Base-by-base conservation (phyloP, 371 early-diverging fungal species). In the Fennellomyces sp. region DNA sequence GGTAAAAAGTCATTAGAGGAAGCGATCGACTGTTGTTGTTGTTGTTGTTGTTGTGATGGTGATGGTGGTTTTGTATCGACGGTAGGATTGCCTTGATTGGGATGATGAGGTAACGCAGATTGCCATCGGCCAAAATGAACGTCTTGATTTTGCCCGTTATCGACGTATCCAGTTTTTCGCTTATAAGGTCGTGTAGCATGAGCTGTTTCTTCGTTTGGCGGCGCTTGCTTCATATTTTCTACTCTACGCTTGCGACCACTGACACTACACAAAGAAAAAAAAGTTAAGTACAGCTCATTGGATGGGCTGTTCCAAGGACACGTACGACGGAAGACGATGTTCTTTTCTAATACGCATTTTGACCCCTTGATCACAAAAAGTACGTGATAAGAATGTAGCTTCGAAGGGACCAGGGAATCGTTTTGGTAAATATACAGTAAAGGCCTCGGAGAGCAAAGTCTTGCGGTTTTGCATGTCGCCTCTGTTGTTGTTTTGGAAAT, bases 331-430 rank as follows among this genome's bases (percentile, higher is more conserved):
- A 25, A 72, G 29, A 21, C 72, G 56, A 59, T 71, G 69, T 29
- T 73, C 72, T 63, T 77, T 80, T 4, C 77, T 63, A 10, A 80
- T 75, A 17, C 80, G 58, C 65, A 80, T 76, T 29, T 76, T 73
- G 2, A 77, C 74, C 23, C 81, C 78, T 70, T 80, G 81, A 39
- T 80, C 78, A 19, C 73, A 75, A 58, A 80, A 77, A 25, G 75
- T 73, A 6, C 76, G 64, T 25, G 81, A 76, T 39, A 80, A 57
- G 51, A 80, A 80, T 5, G 81, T 80, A 17, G 75, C 69, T 59
- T 80, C 78, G 60, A 88, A 84, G 85, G 96, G 92, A 7, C 98
- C 98, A 1, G 97, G 96, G 61, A 94, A 97, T 53, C 86, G 88
- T 70, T 96, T 96, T 19, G 95, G 89, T 29, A 91, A 84, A 65